These are phyloP conservation scores for Wallemia ichthyophaga DNA, from an alignment of 1,284 basidiomycete species.

Conservation along the genomic window DNA sequence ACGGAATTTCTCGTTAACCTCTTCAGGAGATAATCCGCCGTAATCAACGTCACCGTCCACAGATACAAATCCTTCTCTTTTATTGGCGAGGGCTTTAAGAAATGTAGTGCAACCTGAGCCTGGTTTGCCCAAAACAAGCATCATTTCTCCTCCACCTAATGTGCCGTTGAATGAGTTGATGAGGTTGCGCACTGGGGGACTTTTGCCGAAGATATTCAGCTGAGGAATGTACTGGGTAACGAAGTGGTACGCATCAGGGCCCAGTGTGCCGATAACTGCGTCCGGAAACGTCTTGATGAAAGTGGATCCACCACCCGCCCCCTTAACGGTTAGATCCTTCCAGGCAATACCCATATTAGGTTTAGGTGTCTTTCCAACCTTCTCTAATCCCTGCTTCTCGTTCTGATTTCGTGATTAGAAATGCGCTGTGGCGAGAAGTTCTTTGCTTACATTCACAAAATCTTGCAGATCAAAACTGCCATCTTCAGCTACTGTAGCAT, in stretches of 20 bases:
- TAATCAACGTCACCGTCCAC: slow-evolving; percentile 35
- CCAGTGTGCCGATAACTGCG: not conserved
- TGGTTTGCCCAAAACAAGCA: slow-evolving; percentile 46
- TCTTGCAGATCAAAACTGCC: not conserved
- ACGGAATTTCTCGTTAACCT: not conserved
- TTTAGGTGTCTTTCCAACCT: not conserved
- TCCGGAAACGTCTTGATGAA: not conserved
- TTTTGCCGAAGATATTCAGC: not conserved
- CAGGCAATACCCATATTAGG: not conserved
- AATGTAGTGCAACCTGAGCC: slow-evolving; percentile 45
- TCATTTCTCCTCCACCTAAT: not conserved
- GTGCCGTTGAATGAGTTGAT: not conserved
- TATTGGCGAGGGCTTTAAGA: slow-evolving; percentile 38
- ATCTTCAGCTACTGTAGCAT: not conserved
- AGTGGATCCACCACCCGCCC: not conserved
- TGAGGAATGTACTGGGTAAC: not conserved
- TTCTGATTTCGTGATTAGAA: too few relatives aligned
- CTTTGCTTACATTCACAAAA: not conserved
- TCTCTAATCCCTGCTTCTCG: too few relatives aligned
- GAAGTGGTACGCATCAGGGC: not conserved
- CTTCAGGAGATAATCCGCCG: slow-evolving; percentile 18
- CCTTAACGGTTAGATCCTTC: not conserved
- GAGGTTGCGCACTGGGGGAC: not conserved
- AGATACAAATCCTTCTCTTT: slow-evolving; percentile 27
- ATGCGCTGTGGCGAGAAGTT: not conserved